Base-by-base conservation (phyloP, 768 basidiomycete genomes). In the Rhodotorula graminis region DNA sequence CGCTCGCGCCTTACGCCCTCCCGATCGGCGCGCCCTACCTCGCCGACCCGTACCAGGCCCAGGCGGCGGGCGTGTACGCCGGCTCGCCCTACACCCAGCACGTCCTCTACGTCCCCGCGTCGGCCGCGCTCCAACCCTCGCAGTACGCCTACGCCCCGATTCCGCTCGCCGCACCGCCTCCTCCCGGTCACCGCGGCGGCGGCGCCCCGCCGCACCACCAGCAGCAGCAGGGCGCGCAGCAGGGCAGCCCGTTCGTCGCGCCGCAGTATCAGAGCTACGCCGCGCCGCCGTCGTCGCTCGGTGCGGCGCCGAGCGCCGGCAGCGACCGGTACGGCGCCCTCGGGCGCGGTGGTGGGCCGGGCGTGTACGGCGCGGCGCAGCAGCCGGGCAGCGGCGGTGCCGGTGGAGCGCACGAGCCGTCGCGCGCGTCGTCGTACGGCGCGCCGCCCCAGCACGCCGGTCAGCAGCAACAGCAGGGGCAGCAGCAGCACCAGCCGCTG, bases 21-120 rank as follows among this genome's bases (percentile, higher is more conserved):
- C 72, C 69, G 2, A 49, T 74, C 46, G 68, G 67, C 10, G 70
- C 52, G 50, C 73, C 77, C 3, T 77, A 74, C 61, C 56, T 73
- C 25, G 57, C 72, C 10, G 77, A 78, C 58, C 78, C 78, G 18
- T 79, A 79, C 66, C 75, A 77, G 42, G 75, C 77, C 11, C 78
- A 79, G 72, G 75, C 77, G 66, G 75, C 75, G 14, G 74, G 70
- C 27, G 73, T 79, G 71, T 79, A 76, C 66, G 73, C 76, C 53
- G 73, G 71, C n/a, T 79, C 78, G 33, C 77, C 78, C n/a, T 79
- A 79, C 72, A 75, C 76, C 37, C 68, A 72, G 65, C 77, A 77
- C 59, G 71, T 79, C 42, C 71, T 79, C 61, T 76, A 77, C 69
- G 72, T 79, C 27, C 78, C 78, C 19, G 69, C 74, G 19, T 64